These are phyloP conservation scores for Diaporthe velutina DNA, from an alignment of 2,329 filamentous ascomycete genomes.

Conservation along the genomic window DNA sequence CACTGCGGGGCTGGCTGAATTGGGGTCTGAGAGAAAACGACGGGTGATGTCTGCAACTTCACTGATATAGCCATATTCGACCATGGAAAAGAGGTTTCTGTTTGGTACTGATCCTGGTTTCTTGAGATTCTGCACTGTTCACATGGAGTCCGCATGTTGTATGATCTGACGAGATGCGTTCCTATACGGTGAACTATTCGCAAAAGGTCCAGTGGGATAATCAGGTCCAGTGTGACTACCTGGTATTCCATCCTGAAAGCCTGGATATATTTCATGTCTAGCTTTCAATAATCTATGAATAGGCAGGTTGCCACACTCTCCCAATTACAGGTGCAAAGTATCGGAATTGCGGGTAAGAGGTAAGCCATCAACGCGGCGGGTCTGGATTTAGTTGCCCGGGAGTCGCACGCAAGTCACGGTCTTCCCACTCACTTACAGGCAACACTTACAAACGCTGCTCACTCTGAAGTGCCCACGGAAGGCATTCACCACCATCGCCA, in stretches of 20 bases:
- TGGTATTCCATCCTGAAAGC: neutral
- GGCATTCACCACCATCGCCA: neutral
- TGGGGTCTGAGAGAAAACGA: neutral
- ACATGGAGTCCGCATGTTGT: no score
- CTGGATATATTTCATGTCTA: neutral
- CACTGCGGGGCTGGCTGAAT: neutral
- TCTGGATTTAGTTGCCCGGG: neutral
- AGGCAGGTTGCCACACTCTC: neutral
- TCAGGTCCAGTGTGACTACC: neutral
- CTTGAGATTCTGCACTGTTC: neutral
- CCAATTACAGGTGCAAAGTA: neutral
- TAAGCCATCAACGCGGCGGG: neutral
- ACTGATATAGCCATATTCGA: neutral
- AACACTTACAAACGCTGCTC: conserved; percentile 45
- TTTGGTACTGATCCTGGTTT: no score
- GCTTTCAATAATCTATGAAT: no score
- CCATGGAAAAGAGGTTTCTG: neutral
- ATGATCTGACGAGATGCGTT: neutral
- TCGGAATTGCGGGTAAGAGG: neutral
- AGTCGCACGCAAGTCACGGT: neutral
- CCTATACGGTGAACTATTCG: neutral
- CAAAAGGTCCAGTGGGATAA: neutral
- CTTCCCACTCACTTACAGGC: conserved; percentile 40
- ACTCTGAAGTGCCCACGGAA: neutral
- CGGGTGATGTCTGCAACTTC: neutral